These are phyloP conservation scores for Gillenia trifoliata DNA, from an alignment of 306 rosid genomes.

Conservation along the genomic window DNA sequence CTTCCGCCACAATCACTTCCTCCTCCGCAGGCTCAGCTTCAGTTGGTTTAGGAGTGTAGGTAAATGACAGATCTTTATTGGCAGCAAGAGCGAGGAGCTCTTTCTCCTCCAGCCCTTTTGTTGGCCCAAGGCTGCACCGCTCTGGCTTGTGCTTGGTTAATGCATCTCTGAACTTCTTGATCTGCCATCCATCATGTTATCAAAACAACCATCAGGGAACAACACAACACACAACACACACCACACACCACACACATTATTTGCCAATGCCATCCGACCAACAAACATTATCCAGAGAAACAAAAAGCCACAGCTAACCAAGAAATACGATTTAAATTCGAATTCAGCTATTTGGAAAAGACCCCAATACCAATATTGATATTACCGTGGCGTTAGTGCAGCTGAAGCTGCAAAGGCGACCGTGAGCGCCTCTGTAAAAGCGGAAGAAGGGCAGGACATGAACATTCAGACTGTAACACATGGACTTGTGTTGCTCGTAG, in stretches of 20 bases:
- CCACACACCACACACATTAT: neutral
- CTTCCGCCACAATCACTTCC: conserved; percentile 17
- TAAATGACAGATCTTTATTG: conserved; percentile 62
- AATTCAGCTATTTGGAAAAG: neutral
- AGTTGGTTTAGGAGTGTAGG: conserved; percentile 52
- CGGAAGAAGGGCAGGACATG: conserved; percentile 92
- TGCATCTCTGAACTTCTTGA: conserved; percentile 89
- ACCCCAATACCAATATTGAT: neutral
- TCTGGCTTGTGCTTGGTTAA: conserved; percentile 77
- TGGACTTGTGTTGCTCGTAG: conserved; percentile 75
- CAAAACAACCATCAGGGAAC: neutral
- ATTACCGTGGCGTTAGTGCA: conserved; percentile 91
- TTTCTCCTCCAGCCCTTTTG: conserved; percentile 88
- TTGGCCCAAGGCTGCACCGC: conserved; percentile 78
- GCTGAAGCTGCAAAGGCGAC: conserved; percentile 88
- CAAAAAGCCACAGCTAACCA: too few relatives aligned
- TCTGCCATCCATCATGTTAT: conserved; percentile 31
- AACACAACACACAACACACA: neutral
- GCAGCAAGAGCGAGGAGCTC: conserved; percentile 79
- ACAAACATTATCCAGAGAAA: too few relatives aligned
- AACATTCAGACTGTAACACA: conserved; percentile 84
- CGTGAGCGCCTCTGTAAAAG: conserved; percentile 85
- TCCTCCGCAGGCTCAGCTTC: conserved; percentile 26
- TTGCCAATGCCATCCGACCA: neutral
- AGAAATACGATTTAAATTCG: neutral